phyloP scores from a whole-genome alignment of 352 stramenopile genomes.

The Phytophthora pinifolia region DNA sequence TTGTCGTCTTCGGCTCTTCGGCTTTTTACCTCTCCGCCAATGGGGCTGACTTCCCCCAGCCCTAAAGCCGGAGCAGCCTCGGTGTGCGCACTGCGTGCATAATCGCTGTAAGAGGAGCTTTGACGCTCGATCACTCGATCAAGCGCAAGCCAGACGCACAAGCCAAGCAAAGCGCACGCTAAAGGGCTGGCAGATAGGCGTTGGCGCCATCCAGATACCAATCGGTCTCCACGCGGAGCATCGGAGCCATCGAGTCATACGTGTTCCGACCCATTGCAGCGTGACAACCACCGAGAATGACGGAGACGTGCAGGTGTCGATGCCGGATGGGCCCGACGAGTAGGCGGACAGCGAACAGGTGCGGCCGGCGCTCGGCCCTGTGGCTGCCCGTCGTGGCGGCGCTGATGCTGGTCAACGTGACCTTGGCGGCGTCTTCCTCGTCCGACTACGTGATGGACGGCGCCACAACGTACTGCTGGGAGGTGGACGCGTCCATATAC shows the following conservation, averaged over 20 bases:
- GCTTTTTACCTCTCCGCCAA: slow-evolving; percentile 15
- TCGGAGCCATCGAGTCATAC: slow-evolving; percentile 15
- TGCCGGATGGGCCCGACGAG: slow-evolving; percentile 4
- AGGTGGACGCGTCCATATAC: slow-evolving; percentile 57
- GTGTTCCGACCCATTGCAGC: slow-evolving; percentile 22
- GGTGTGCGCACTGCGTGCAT: slow-evolving; percentile 3
- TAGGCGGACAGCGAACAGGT: slow-evolving; percentile 10
- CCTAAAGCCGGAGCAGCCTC: slow-evolving; percentile 26
- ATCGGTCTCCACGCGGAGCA: slow-evolving; percentile 20
- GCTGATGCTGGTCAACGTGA: slow-evolving; percentile 24
- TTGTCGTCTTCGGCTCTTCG: neutral
- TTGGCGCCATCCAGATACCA: slow-evolving; percentile 13
- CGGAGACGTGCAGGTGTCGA: slow-evolving; percentile 14
- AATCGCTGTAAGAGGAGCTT: slow-evolving; percentile 18
- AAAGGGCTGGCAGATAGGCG: slow-evolving; percentile 22
- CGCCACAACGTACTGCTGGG: slow-evolving; percentile 62
- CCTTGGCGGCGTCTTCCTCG: slow-evolving; percentile 18
- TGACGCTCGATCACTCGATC: slow-evolving; percentile 20
- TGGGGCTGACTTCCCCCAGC: slow-evolving; percentile 10
- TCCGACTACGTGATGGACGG: slow-evolving; percentile 36
- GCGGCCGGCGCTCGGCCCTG: slow-evolving; percentile 2
- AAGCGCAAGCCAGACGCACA: slow-evolving; percentile 10
- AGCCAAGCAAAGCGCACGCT: slow-evolving; percentile 24
- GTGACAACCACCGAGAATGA: slow-evolving; percentile 8
- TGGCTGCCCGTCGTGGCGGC: slow-evolving; percentile 9